Base-by-base conservation (phyloP, 306 rosid genomes). In the Trifolium subterraneum region DNA sequence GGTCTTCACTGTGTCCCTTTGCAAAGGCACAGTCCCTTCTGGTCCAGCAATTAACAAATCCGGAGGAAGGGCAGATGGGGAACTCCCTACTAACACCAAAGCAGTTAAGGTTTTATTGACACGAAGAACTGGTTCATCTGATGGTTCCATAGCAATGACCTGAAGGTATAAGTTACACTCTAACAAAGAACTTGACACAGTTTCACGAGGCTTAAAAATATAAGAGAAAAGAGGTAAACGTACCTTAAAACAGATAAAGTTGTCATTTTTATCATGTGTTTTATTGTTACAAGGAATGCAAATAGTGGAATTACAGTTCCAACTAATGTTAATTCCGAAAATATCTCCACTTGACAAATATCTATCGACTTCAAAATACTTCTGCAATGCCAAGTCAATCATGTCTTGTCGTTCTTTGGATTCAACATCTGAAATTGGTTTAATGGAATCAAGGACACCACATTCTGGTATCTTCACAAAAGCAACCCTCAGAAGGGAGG, bases 101-200 rank as follows among this genome's bases (percentile, higher is more conserved):
- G 97, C 98, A 55, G 97, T 94, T 71, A 74, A 82, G 25, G 84
- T 82, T 66, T 71, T 86, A 81, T 89, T 91, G 73, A 87, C 88
- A 39, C 87, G 78, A 29, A 94, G 85, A 84, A 85, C 68, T 23
- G 84, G 85, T 71, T 90, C 93, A 55, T 94, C 93, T 69, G 88
- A 83, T 75, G 98, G 98, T 87, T 94, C 97, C 93, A 90, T 87
- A 48, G 93, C 95, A 76, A 89, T 81, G 77, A 87, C 97, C 97
- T 91, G 81, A 74, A 77, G 70, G 78, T 68, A 78, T 63, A 69
- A 69, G 85, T 81, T 70, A 77, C 78, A 50, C 29, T 45, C 81
- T 71, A 56, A 71, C 62, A 72, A 56, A 59, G 75, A 85, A 84
- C 71, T 36, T 1, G 59, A 62, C 22, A 58, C 9, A 50, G 42